Base-by-base conservation (phyloP, 2,329 filamentous ascomycete genomes). In the Botrytis elliptica region DNA sequence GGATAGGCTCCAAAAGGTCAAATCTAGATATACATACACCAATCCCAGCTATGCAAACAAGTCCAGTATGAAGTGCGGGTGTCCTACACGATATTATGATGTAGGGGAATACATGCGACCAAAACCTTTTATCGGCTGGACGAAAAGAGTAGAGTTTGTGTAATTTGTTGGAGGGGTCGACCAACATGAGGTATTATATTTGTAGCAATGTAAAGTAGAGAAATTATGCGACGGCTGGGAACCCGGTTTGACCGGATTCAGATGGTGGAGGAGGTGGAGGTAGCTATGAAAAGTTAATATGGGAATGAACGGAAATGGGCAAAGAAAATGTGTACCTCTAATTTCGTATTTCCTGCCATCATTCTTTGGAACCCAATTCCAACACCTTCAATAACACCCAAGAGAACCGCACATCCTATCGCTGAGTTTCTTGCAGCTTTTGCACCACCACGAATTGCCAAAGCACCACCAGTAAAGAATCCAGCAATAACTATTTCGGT, bases 301-400 rank as follows among this genome's bases (percentile, higher is more conserved):
- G 75, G 73, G 75, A 38, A 18, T n/a, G 29, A 22, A 33, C 10
- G 18, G n/a, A 33, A 42, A 66, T 18, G 20, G 33, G 25, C 25
- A 20, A 62, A n/a, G 25, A 25, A 25, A 25, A 29, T 18, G 40
- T 85, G 78, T 80, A 91, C 90, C 85, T 97, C 94, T 79, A 97
- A 85, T 85, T 92, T 92, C 77, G 94, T 97, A 83, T 91, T 92
- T 76, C 94, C 93, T 52, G 95, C 93, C 89, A 97, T 93, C 92
- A 97, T 94, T 83, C 95, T 91, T 83, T 94, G 92, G 85, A 98
- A 95, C 14, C 93, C 95, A 81, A 99, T 98, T 79, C 95, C 95
- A 72, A 98, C 96, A 80, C 96, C 95, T 84, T 99, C 95, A 77
- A 99, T 98, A 77, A 99, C 95, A 69, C 93, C 96, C 64, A 99